A percentile compares a stretch with the other conserved stretches of the same genome.
These are phyloP conservation scores for Vicia villosa DNA, from an alignment of 306 rosid genomes.

Conservation along the genomic window DNA sequence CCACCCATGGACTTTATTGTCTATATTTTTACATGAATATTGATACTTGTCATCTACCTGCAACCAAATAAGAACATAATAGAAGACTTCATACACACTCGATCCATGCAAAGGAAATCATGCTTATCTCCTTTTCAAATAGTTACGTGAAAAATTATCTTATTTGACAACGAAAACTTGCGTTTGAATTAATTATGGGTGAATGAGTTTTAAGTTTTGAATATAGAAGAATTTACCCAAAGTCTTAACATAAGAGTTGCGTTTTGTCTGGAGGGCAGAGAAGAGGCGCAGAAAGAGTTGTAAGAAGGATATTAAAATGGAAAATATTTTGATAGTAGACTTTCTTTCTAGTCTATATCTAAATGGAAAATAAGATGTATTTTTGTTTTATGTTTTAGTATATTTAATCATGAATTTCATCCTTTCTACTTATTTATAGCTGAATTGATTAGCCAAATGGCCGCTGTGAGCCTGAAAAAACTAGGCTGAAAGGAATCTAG, in stretches of 20 bases:
- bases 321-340: neutral
- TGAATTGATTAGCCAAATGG: neutral
- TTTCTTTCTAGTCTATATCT: neutral
- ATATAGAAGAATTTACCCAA: too few species aligned
- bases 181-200: too few species aligned
- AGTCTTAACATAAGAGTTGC: too few species aligned
- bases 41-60: slow-evolving; percentile 97
- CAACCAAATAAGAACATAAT: slow-evolving; percentile 36
- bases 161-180: too few species aligned
- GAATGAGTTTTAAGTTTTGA: too few species aligned
- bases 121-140: too few species aligned
- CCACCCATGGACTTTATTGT: slow-evolving; percentile 89
- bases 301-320: neutral
- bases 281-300: too few species aligned
- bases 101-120: too few species aligned
- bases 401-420: neutral
- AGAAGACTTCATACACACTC: slow-evolving; percentile 22
- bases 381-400: neutral
- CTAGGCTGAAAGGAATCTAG: neutral
- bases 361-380: neutral
- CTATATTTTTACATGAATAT: slow-evolving; percentile 70
- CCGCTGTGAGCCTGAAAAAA: neutral
- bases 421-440: neutral
- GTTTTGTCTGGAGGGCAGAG: too few species aligned
- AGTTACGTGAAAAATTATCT: too few species aligned